Evolutionary conservation across 106 monocot genomes (phyloP), one percentile per base, ranked within the genome.

Genomic region (Iris macrosiphon): DNA sequence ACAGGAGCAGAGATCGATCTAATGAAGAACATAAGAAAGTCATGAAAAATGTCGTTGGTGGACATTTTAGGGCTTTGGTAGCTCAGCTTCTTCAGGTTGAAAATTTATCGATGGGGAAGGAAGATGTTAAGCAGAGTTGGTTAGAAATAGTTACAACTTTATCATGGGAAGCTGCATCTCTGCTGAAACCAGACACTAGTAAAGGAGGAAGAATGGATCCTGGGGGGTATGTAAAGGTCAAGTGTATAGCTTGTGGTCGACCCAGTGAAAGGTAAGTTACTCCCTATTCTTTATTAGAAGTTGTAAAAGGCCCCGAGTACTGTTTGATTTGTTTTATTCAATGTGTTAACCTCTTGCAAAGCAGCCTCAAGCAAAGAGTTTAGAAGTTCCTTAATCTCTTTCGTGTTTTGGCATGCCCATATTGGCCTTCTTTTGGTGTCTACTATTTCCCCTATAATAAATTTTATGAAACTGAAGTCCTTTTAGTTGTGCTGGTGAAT

Each of bases 171-270:
- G 93, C 84, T 39, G 93, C 93, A 47, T 72, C 77, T 40, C 60
- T 88, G 55, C 78, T 93, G 14, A 93, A 88, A 62, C 84, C 93
- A 53, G 88, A 84, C 59, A 93, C 80, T 18, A 93, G 81, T 52
- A 84, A 77, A 33, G 84, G 88, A 51, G 93, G 83, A 46, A 75
- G 78, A 45, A 88, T 93, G 93, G 93, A 93, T 53, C 88, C 93
- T 59, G 88, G 75, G 39, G 77, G 75, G 1, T 88, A 88, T 64
- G 80, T 84, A 51, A 93, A 93, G 64, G 66, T 93, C 25, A 93
- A 93, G 46, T 88, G 93, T 70, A 52, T 93, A 61, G 84, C 88
- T 47, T 77, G 73, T 78, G 88, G 93, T 16, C 66, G 23, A 40
- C 84, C 72, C 20, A 75, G 75, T 61, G 78, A 88, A 38, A 93